Percentiles rank a stretch among this genome's conserved stretches.
Conservation (phyloP, 495 filamentous ascomycete species). For the Aspergillus saccharolyticus region DNA sequence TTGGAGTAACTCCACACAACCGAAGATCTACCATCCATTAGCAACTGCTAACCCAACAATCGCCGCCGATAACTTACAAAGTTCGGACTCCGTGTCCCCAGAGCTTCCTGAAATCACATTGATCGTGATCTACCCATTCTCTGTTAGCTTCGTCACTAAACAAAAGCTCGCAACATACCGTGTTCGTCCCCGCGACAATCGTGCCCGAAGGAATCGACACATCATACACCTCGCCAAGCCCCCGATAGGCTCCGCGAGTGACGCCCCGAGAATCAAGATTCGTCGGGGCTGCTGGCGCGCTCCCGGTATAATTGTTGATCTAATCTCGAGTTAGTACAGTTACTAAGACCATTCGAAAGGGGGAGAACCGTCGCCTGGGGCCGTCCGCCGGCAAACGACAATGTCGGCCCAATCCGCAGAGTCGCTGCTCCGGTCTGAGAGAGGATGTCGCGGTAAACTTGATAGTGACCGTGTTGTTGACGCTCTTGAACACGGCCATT, state of each 20-base stretch:
- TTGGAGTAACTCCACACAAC: conserved; percentile 50
- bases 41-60: not conserved
- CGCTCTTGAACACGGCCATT: conserved; percentile 60
- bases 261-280: conserved; percentile 63
- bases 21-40: conserved; percentile 45
- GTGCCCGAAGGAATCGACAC: conserved; percentile 50
- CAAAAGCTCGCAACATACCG: conserved; percentile 22
- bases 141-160: not conserved
- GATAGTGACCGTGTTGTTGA: conserved; percentile 60
- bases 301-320: conserved; percentile 48
- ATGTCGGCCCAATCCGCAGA: conserved; percentile 58
- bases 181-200: conserved; percentile 55
- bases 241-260: conserved; percentile 59
- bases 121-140: conserved; percentile 45
- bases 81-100: conserved; percentile 49
- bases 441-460: conserved; percentile 50
- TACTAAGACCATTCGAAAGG: not conserved
- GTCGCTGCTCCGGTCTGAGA: conserved; percentile 48
- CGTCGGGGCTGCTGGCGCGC: conserved; percentile 49
- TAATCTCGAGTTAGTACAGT: not conserved
- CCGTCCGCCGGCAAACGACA: conserved; percentile 51
- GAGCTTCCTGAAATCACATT: conserved; percentile 54
- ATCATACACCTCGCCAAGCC: conserved; percentile 56
- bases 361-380: conserved; percentile 24
- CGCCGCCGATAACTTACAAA: conserved; percentile 41